Base-by-base conservation (phyloP, 2,329 filamentous ascomycete genomes). In the Pseudogymnoascus sp. region DNA sequence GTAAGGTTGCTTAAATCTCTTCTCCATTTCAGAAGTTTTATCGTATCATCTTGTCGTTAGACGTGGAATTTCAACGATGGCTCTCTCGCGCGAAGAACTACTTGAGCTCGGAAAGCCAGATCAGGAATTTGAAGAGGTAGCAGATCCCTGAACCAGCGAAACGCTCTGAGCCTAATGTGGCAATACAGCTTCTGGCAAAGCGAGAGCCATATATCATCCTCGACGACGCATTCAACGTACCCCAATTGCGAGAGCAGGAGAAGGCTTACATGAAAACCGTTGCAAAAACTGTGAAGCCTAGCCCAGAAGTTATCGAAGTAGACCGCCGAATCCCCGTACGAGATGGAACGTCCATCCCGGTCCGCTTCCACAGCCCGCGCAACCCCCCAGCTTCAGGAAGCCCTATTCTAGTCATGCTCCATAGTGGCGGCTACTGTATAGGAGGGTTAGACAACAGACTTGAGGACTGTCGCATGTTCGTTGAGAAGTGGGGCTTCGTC, bases 401-500 rank as follows among this genome's bases (percentile, higher is more conserved):
- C 58, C 37, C 37, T n/a, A 39, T 39, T 39, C 37, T 39, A 39
- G 37, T 39, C 37, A 39, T 39, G 37, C 37, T 39, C 37, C 37
- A 39, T 39, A 39, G 37, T 39, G 71, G 71, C 13, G 70, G 64
- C 1, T 72, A 66, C 66, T 65, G 64, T 26, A 69, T 72, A 67
- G 70, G 71, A 8, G 68, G 69, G 24, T 47, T 71, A 26, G 62
- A 69, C 64, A 66, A 70, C 15, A 69, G 71, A 59, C 70, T 72
- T 40, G 65, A 65, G 5, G 68, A 71, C 29, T 73, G 71, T 39
- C 64, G 70, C 33, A 62, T 68, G 26, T 72, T 71, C 33, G 62
- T 62, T 13, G 63, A 68, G 33, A 68, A 70, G 2, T 58, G 72
- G 33, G 71, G 71, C 1, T 74, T 71, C n/a, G 69, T 75, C 1